Percentiles rank a stretch among this genome's conserved stretches.
phyloP scores from a whole-genome alignment of 352 stramenopile genomes.

The Globisporangium solare region DNA sequence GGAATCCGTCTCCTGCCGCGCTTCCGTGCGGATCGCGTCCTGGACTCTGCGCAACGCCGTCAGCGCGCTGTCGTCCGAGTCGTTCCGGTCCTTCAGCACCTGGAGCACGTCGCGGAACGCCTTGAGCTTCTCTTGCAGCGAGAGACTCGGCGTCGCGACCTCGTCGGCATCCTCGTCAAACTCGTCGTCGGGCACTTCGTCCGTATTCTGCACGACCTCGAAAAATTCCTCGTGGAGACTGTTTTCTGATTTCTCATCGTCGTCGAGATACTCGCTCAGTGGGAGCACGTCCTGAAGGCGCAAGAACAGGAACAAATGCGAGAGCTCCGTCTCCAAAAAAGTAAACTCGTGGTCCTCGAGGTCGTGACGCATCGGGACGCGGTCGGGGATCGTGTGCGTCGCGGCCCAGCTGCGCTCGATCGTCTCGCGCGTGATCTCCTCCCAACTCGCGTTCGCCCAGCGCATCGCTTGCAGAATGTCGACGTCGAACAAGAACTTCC shows the following conservation, averaged over 20 bases:
- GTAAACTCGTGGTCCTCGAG: conserved; percentile 56
- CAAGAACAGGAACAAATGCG: conserved; percentile 63
- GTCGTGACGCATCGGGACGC: conserved; percentile 40
- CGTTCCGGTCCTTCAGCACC: conserved; percentile 66
- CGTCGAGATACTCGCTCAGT: conserved; percentile 67
- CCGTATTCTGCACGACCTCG: conserved; percentile 60
- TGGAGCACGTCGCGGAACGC: conserved; percentile 75
- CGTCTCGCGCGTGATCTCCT: conserved; percentile 65
- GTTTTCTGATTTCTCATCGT: conserved; percentile 63
- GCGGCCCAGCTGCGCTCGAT: conserved; percentile 62
- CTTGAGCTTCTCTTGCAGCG: conserved; percentile 75
- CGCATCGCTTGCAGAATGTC: conserved; percentile 80
- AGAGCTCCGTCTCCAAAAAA: conserved; percentile 55
- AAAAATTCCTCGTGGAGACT: conserved; percentile 82
- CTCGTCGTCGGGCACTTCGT: conserved; percentile 67
- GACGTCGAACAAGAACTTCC: conserved; percentile 45
- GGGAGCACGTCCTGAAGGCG: conserved; percentile 52
- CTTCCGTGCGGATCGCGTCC: conserved; percentile 53
- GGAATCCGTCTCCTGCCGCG: conserved; percentile 16
- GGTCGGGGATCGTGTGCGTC: conserved; percentile 51
- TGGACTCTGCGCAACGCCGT: conserved; percentile 59
- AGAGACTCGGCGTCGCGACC: conserved; percentile 27
- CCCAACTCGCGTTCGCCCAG: conserved; percentile 63
- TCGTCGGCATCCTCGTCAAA: conserved; percentile 50
- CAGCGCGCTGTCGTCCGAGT: conserved; percentile 49